A percentile compares a stretch with the other conserved stretches of the same genome.
phyloP scores from a whole-genome alignment of 805 yeast species.

The Candida parachauliodes region DNA sequence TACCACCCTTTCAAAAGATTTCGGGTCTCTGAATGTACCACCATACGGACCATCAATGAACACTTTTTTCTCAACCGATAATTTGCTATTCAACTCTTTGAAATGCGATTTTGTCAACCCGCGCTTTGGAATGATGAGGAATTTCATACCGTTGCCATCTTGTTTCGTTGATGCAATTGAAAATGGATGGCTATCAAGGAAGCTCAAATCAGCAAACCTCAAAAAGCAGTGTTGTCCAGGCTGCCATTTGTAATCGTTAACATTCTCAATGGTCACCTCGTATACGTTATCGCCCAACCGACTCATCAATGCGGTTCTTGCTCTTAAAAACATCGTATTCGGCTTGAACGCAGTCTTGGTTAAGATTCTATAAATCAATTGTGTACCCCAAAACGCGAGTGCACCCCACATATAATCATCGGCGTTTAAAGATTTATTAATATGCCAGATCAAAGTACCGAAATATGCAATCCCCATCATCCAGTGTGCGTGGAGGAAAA shows the following conservation, averaged over 20 bases:
- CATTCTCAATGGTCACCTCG: conserved; percentile 32
- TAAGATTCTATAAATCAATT: conserved; percentile 43
- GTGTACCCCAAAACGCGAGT: conserved; percentile 49
- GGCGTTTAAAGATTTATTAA: conserved; percentile 27
- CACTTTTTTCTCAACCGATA: conserved; percentile 25
- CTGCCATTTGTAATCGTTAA: conserved; percentile 40
- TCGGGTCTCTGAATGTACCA: conserved; percentile 43
- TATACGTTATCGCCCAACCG: conserved; percentile 22
- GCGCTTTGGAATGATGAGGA: conserved; percentile 42
- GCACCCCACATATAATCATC: conserved; percentile 48
- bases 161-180: conserved; percentile 39
- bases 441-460: conserved; percentile 46
- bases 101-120: conserved; percentile 44
- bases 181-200: conserved; percentile 56
- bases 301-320: conserved; percentile 31
- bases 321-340: conserved; percentile 33
- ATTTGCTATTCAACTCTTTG: conserved; percentile 25
- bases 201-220: conserved; percentile 41
- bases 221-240: conserved; percentile 57
- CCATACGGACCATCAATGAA: conserved; percentile 59
- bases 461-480: conserved; percentile 45
- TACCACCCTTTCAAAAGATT: conserved; percentile 42
- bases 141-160: conserved; percentile 30
- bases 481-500: conserved; percentile 54
- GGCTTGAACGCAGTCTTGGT: conserved; percentile 47